These are phyloP conservation scores for Claviceps maximensis DNA, from an alignment of 2,329 filamentous ascomycete species.

Conservation along the genomic window DNA sequence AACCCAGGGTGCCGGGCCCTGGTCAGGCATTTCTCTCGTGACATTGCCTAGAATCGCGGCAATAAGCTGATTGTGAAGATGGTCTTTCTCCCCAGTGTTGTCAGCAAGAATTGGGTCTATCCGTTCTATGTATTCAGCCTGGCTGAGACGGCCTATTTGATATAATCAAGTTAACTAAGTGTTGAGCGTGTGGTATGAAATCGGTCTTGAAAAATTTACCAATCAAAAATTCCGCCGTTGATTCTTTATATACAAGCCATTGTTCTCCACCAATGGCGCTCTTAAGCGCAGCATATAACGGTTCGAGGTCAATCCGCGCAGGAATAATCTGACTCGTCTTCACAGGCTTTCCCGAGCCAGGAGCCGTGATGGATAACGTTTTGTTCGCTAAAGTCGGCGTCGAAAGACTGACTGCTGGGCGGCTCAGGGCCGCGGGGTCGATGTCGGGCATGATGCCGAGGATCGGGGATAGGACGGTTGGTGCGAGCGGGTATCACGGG, in stretches of 20 bases:
- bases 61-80: slow-evolving; percentile 56
- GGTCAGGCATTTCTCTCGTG: slow-evolving; percentile 54
- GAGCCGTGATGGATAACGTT: slow-evolving; percentile 39
- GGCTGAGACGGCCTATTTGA: slow-evolving; percentile 45
- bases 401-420: slow-evolving; percentile 42
- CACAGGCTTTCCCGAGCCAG: slow-evolving; percentile 34
- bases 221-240: slow-evolving; percentile 48
- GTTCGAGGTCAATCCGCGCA: slow-evolving; percentile 53
- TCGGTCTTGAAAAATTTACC: slow-evolving; percentile 27
- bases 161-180: slow-evolving; percentile 16
- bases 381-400: slow-evolving; percentile 47
- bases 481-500: slow-evolving; percentile 2
- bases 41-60: slow-evolving; percentile 56
- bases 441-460: slow-evolving; percentile 48
- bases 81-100: slow-evolving; percentile 43
- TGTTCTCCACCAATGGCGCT: slow-evolving; percentile 44
- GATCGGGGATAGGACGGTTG: slow-evolving; percentile 11
- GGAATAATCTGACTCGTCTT: slow-evolving; percentile 52
- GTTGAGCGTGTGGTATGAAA: background rate
- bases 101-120: slow-evolving; percentile 48
- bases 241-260: slow-evolving; percentile 52
- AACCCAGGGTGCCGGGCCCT: slow-evolving; percentile 56
- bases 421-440: slow-evolving; percentile 55
- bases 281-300: slow-evolving; percentile 50
- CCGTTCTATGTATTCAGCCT: slow-evolving; percentile 43